Conservation (phyloP, 805 yeast genomes). For the Saccharomycopsis babjevae region DNA sequence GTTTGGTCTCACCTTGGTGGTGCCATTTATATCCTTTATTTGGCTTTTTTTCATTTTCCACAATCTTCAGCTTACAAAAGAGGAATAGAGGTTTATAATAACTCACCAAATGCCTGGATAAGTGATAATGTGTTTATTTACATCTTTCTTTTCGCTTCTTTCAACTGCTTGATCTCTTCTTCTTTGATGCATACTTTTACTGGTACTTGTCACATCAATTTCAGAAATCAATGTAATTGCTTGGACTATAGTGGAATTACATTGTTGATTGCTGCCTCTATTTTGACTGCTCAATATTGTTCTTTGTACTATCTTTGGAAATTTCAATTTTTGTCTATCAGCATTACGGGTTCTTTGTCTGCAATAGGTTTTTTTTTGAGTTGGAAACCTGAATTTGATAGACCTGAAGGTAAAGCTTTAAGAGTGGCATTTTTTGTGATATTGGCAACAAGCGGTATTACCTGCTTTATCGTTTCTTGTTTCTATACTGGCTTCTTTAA, state of each 20-base stretch:
- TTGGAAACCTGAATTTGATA: constrained; percentile 89
- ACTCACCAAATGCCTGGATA: constrained; percentile 18
- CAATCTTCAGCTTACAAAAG: constrained; percentile 38
- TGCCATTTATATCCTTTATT: constrained; percentile 42
- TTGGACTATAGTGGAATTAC: constrained; percentile 94
- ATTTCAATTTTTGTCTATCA: constrained; percentile 40
- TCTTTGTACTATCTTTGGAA: constrained; percentile 53
- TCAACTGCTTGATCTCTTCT: constrained; percentile 70
- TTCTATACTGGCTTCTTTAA: constrained; percentile 44
- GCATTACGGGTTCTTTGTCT: constrained; percentile 59
- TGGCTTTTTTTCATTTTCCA: constrained; percentile 58
- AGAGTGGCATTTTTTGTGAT: constrained; percentile 75
- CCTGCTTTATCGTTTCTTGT: constrained; percentile 49
- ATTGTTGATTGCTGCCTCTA: constrained; percentile 77
- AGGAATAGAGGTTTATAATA: constrained; percentile 19
- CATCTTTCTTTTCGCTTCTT: constrained; percentile 58
- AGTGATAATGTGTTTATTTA: constrained; percentile 44
- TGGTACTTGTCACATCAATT: constrained; percentile 52
- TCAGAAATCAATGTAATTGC: constrained; percentile 77
- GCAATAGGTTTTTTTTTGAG: constrained; percentile 64
- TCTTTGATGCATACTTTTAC: constrained; percentile 88
- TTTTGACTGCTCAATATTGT: constrained; percentile 76
- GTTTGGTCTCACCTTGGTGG: constrained; percentile 90
- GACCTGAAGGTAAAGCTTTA: constrained; percentile 71
- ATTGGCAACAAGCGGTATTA: constrained; percentile 63